Evolutionary conservation across 176 grass and related monocot species (phyloP).

Genomic region (Aegilops longissima): DNA sequence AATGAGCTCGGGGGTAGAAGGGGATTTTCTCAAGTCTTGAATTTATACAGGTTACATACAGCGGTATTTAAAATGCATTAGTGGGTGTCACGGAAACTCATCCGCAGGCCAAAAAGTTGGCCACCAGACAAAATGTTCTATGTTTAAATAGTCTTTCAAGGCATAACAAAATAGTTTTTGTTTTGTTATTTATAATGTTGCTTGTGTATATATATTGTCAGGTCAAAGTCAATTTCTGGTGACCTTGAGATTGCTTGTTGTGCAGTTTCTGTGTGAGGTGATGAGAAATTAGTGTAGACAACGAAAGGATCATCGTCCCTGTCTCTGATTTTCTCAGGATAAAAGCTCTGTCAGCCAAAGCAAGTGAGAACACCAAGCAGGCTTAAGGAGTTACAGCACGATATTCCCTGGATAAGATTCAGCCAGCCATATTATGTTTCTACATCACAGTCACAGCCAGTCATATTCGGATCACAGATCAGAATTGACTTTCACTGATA

Average conservation of each 20-base stretch:
- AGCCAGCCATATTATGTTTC: background rate
- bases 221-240: background rate
- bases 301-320: background rate
- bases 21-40: no score
- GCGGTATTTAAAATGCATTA: no score
- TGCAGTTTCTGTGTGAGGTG: background rate
- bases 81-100: no score
- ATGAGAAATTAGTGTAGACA: background rate
- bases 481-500: background rate
- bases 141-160: no score
- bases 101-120: no score
- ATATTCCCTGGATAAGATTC: background rate
- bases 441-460: background rate
- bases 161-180: no score
- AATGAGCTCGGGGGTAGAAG: no score
- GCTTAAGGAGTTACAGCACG: background rate
- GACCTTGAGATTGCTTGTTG: background rate
- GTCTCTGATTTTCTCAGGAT: background rate
- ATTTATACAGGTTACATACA: no score
- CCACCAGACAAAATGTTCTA: no score
- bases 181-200: background rate
- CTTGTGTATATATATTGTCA: background rate
- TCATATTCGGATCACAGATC: background rate
- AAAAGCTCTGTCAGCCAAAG: background rate
- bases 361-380: background rate